Evolutionary conservation across 768 basidiomycete species (phyloP), one percentile per base, ranked within the genome.

Genomic region (Leucocoprinus sp.): DNA sequence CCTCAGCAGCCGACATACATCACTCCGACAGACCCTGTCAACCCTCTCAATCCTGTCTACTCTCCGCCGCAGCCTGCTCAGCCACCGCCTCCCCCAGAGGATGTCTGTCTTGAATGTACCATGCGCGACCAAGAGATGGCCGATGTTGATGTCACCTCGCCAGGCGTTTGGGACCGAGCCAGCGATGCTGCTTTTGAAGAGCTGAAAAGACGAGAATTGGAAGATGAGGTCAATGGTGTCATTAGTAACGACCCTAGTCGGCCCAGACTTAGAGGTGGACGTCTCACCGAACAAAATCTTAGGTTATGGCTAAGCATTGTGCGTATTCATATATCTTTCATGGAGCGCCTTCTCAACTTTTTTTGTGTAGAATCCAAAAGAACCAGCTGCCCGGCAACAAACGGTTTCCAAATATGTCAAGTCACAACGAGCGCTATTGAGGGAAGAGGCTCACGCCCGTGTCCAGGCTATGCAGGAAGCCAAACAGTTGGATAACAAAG

Each of bases 111-210:
- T 27, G 96, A 98, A 63, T 99, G 96, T 59, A 85, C 96, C 48
- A 98, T 98, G 93, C 82, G 96, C 24, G 96, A 99, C 63, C 80
- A 95, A 58, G 96, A 99, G 60, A 91, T 99, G 86, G 90, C 84
- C 7, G 93, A 96, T 60, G 91, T 99, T 19, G 77, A 88, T 60
- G 96, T 96, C 17, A 76, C 81, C 2, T 78, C 81, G 22, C 79
- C 82, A 8, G 90, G 92, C 1, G 75, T 86, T 6, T 99, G 96
- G 96, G 90, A 88, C 0, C 74, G 96, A 29, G 84, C 84, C 51
- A 93, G 90, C 57, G 95, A 99, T 58, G 78, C 71, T 8, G 67
- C 75, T 23, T 95, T 75, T 46, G 78, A 88, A 29, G 93, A 98
- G 31, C 66, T 93, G 18, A 67, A 82, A 50, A 66, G 71, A 49